Base-by-base conservation (phyloP, 208 protist species). In the Crithidia bombi region DNA sequence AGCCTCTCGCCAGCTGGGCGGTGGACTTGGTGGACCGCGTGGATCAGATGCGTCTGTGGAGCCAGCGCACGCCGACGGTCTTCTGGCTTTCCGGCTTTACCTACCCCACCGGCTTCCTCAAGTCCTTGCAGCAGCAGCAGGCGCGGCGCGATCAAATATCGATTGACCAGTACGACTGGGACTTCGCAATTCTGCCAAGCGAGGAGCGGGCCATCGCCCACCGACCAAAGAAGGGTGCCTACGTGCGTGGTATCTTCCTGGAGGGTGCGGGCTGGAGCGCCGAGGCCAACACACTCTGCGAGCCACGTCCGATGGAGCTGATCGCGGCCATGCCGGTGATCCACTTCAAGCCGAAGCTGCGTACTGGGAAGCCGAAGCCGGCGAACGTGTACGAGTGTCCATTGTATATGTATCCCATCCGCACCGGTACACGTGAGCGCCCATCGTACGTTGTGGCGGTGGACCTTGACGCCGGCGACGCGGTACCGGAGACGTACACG, bases 41-140 rank as follows among this genome's bases (percentile, higher is more conserved):
- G 12, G 91, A 98, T 38, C 97, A 98, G 76, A 90, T 99, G 77
- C 90, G 87, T 61, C 32, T 90, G 72, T 99, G 97, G 97, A 91
- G 88, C 12, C 86, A 95, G 65, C 87, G 90, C 17, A 89, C 87
- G 23, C 98, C 98, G 41, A 97, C 90, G 23, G 91, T 98, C 17
- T 99, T 99, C 76, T 99, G 98, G 98, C 91, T 99, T 36, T 86
- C 94, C 38, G 98, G 98, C 56, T 99, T 99, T 76, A 99, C 98
- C n/a, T 99, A 99, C 84, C 98, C 98, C 17, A 99, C 97, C 10
- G 98, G 97, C 49, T 99, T 99, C 83, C 86, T 99, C 49, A 99
- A 99, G 71, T 95, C 94, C 21, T 74, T 99, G 47, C 91, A 99
- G 79, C 98, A 99, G 79, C 91, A 95, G 51, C 84, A 96, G 56